Evolutionary conservation across 345 rosid species (phyloP), one percentile per base, ranked within the genome.

Genomic region (Eucalyptus melliodora): DNA sequence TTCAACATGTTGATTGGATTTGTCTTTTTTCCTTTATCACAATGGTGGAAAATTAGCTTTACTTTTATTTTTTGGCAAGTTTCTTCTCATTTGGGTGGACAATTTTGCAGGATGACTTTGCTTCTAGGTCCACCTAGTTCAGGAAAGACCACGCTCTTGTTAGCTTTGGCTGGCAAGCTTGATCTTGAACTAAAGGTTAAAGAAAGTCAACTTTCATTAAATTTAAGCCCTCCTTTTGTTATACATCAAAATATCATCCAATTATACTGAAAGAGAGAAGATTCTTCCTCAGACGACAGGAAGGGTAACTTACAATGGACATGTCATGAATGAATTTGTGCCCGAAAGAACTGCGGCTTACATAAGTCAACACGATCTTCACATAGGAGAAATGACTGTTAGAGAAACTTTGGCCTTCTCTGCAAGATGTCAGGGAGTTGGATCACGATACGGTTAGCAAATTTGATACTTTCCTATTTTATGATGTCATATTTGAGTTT

Each of bases 61-160:
- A 44, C 34, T 26, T 31, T 50, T 59, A 5, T 82, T 34, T 16
- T 65, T 1, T 67, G 23, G 80, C 80, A 67, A 67, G 19, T 67
- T 67, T 67, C 23, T 67, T 67, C 40, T 67, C 40, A 67, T 31
- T 67, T 67, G 40, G 23, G 34, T 67, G 80, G 40, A n/a, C 40
- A 50, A 59, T 89, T 83, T 30, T 21, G 55, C 69, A 90, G 91
- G 65, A 81, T 85, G 82, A 88, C 97, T 86, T 47, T 89, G 92
- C 99, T 97, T 60, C 89, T 97, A 88, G 99, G 99, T 88, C 99
- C 99, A 90, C 99, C 99, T 6, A 89, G 95, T 89, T 95, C 99
- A 16, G 99, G 99, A 86, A 97, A 97, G 90, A 96, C 99, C 21
- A 95, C 97, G 2, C 92, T 96, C n/a, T 87, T 97, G 89, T 62